Evolutionary conservation across 2,329 filamentous ascomycete genomes (phyloP), one percentile per base, ranked within the genome.

Genomic region (Ascochyta viciae-villosae): DNA sequence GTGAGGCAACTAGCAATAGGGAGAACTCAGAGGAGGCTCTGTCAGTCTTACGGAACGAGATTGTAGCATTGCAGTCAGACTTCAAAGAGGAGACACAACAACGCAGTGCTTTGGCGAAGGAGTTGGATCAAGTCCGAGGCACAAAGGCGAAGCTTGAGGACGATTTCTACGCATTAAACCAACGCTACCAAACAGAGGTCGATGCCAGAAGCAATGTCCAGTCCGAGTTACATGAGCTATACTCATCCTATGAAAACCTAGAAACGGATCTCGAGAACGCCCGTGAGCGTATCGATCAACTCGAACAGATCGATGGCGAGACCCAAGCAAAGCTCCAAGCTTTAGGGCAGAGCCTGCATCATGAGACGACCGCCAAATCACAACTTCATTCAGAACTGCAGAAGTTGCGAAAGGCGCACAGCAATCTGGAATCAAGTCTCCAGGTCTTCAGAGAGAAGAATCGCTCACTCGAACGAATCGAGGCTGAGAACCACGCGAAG

Each of bases 21-120:
- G 57, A 59, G n/a, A 54, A 63, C 8, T 63, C 57, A 0, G 67
- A 74, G 38, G 50, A 64, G 24, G 68, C 68, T 15, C 35, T 73
- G n/a, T 49, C 45, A 2, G 61, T 62, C 7, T 34, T 68, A 39
- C 57, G 51, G 19, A 48, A n/a, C 2, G 64, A 67, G 16, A 24
- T 71, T 10, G 49, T 47, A 9, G 48, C 60, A n/a, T 35, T 73
- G 6, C 57, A 66, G 37, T 44, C 51, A 10, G 60, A 52, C 15
- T 46, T 67, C 5, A 48, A 48, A 7, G 57, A 51, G 13, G 60
- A 66, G 19, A 48, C 48, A 13, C 57, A 67, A 29, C 56, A 50
- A 4, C 65, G 61, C 10, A 50, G 54, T 26, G 54, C 19, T 10
- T 39, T 75, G 24, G 52, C 53, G 6, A 37, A 39, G 9, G 67